Conservation (phyloP, 208 protist species). For the Trichomonas gallinae region DNA sequence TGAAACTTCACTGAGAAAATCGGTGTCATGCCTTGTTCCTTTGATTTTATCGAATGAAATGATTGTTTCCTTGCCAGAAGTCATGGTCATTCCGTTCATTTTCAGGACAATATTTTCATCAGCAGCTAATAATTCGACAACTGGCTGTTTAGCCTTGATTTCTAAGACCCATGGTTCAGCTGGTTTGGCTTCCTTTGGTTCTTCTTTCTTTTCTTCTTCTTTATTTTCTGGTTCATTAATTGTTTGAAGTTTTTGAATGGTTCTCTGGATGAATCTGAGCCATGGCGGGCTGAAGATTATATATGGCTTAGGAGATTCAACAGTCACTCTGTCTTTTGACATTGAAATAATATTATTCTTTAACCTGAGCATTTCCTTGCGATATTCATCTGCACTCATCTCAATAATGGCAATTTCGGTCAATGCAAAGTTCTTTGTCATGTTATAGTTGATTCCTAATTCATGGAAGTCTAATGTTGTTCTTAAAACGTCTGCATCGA, state of each 20-base stretch:
- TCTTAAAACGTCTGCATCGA: neutral
- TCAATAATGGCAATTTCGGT: neutral
- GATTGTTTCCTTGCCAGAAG: neutral
- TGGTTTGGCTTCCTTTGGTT: neutral
- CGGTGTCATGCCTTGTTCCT: neutral
- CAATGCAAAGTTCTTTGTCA: neutral
- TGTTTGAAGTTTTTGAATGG: neutral
- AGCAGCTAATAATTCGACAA: neutral
- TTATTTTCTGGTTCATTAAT: neutral
- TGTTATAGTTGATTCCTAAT: neutral
- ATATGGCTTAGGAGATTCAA: neutral
- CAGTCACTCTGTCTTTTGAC: neutral
- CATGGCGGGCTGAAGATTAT: neutral
- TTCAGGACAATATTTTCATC: neutral
- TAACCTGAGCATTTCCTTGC: neutral
- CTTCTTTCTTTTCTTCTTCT: neutral
- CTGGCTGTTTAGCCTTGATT: neutral
- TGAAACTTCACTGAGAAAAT: neutral
- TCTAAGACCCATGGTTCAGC: neutral
- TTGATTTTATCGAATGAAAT: neutral
- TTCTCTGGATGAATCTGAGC: neutral
- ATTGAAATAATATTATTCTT: neutral
- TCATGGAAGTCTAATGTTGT: neutral
- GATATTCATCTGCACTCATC: neutral
- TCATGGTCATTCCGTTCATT: neutral